Evolutionary conservation across 2,329 filamentous ascomycete species (phyloP).

Genomic region (Trichophyton rubrum): DNA sequence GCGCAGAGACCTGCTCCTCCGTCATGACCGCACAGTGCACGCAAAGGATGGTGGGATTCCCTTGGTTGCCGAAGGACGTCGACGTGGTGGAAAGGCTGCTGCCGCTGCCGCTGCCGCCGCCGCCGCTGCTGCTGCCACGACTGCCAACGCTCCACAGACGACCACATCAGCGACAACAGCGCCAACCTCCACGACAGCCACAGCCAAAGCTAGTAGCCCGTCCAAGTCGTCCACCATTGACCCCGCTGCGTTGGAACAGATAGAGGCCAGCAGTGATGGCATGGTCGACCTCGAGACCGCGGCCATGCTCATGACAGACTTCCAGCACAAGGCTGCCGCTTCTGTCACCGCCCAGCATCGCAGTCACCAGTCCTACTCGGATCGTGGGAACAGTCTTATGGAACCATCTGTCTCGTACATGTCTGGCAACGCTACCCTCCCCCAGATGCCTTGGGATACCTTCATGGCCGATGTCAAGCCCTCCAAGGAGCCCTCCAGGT

Average conservation of each 20-base stretch:
- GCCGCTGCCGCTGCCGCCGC: conserved; percentile 35
- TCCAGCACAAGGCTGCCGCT: conserved; percentile 88
- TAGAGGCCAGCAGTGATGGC: conserved; percentile 78
- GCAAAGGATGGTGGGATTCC: conserved; percentile 94
- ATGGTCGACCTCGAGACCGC: conserved; percentile 94
- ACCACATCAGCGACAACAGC: conserved; percentile 6
- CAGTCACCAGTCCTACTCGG: conserved; percentile 46
- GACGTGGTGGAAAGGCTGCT: conserved; percentile 34
- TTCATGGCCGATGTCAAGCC: conserved; percentile 69
- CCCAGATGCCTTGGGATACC: conserved; percentile 83
- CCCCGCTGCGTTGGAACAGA: conserved; percentile 52
- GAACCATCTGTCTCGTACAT: conserved; percentile 67
- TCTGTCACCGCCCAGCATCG: conserved; percentile 44
- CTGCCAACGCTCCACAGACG: not conserved
- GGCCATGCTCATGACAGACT: conserved; percentile 95
- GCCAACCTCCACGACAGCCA: conserved; percentile 5
- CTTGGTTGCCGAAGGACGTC: conserved; percentile 87
- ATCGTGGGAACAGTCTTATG: conserved; percentile 53
- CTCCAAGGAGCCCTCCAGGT: conserved; percentile 47
- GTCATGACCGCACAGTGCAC: conserved; percentile 96
- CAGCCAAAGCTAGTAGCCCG: conserved; percentile 41
- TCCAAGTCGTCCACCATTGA: conserved; percentile 72
- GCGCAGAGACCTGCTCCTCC: conserved; percentile 84
- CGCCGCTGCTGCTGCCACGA: conserved; percentile 9
- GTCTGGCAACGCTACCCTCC: conserved; percentile 65